Evolutionary conservation across 805 yeast genomes (phyloP).

Genomic region (Ogataea nonfermentans): DNA sequence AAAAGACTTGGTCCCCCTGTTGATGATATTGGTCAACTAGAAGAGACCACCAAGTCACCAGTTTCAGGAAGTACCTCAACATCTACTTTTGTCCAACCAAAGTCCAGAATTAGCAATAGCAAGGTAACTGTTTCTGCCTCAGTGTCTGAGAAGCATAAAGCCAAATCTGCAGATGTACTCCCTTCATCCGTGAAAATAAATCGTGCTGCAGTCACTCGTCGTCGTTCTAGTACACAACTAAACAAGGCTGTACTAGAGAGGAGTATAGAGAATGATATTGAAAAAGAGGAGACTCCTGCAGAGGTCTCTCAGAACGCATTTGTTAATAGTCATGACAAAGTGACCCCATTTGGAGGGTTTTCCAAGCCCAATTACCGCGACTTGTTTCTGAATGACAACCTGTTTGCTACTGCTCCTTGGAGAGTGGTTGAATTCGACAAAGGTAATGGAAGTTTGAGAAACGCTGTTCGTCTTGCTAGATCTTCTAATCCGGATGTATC

Average conservation of each 20-base stretch:
- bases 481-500: conserved; percentile 37
- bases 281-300: background rate
- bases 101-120: conserved; percentile 10
- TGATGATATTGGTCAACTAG: conserved; percentile 11
- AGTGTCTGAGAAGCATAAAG: conserved; percentile 19
- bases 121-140: conserved; percentile 14
- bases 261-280: background rate
- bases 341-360: conserved; percentile 72
- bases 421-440: conserved; percentile 60
- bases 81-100: conserved; percentile 29
- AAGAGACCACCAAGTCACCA: conserved; percentile 8
- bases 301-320: conserved; percentile 2
- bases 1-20: conserved; percentile 17
- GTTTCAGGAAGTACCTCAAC: conserved; percentile 8
- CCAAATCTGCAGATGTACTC: conserved; percentile 17
- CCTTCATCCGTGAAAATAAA: conserved; percentile 21
- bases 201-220: conserved; percentile 14
- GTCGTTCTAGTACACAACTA: conserved; percentile 13
- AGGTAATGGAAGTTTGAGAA: conserved; percentile 87
- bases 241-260: conserved; percentile 5
- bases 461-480: conserved; percentile 70
- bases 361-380: conserved; percentile 57
- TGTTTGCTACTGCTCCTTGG: conserved; percentile 70
- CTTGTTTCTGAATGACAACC: conserved; percentile 42
- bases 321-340: conserved; percentile 28